Conservation (phyloP, 306 rosid species). For the Cicer arietinum region DNA sequence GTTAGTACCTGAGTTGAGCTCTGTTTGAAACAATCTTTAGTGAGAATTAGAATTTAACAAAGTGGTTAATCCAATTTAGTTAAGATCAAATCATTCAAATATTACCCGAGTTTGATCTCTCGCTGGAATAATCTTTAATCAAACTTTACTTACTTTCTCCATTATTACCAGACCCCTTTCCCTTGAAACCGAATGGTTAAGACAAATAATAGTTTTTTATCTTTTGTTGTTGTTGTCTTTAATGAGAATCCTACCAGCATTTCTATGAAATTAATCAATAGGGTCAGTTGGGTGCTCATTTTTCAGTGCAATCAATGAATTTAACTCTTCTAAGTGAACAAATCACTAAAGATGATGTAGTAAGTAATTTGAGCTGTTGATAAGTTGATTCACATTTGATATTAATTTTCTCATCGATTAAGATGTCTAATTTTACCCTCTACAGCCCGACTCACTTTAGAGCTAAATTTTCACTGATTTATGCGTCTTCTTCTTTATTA, state of each 20-base stretch:
- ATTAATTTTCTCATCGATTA: background rate
- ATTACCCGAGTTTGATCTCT: background rate
- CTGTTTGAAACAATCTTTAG: too few relatives aligned
- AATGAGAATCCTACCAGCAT: background rate
- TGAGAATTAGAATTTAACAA: too few relatives aligned
- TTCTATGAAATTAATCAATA: background rate
- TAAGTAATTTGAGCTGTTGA: too few relatives aligned
- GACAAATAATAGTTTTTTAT: background rate
- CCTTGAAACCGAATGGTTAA: background rate
- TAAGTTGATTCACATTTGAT: background rate
- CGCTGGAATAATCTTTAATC: too few relatives aligned
- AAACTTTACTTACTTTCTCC: too few relatives aligned
- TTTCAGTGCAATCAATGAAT: background rate
- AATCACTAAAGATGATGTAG: too few relatives aligned
- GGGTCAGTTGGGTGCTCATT: background rate
- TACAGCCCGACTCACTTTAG: background rate
- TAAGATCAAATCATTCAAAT: background rate
- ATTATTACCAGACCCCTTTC: background rate
- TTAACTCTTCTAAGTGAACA: background rate
- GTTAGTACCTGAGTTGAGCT: too few relatives aligned
- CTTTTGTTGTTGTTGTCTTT: background rate
- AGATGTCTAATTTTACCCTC: background rate
- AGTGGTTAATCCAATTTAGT: background rate
- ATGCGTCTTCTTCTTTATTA: too few relatives aligned
- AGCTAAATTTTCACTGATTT: too few relatives aligned